Evolutionary conservation across 352 stramenopile genomes (phyloP), one percentile per base, ranked within the genome.

Genomic region (Peronosclerospora sorghi): DNA sequence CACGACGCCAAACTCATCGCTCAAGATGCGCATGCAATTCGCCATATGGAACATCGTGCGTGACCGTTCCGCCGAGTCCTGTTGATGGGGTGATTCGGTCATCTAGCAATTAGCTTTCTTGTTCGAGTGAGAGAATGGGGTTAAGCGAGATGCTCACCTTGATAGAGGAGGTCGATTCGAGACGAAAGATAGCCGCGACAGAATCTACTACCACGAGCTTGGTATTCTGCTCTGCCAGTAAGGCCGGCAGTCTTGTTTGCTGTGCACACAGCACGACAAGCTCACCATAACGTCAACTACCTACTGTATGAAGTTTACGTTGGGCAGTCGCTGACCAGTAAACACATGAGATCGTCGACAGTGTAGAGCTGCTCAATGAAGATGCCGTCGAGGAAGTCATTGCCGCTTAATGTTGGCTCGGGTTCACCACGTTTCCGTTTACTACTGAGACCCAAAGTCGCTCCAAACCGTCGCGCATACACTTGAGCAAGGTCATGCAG

Each of bases 11-110:
- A 85, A 91, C 54, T 86, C 73, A n/a, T 72, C 59, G 48, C 73
- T 81, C 13, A 90, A 49, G 23, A 90, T 88, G 20, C 68, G 73
- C 72, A 90, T 90, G 61, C 71, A 86, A 53, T 90, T 87, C 35
- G 72, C 71, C 45, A 88, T 50, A 41, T 87, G 59, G 56, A 91
- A 91, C 79, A 88, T 88, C 38, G 80, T 49, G 1, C 71, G 68
- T 19, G 76, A 79, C 8, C 76, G 71, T 19, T 80, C 69, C 43
- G 69, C 78, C 4, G 74, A 73, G 32, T 87, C 75, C 65, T 42
- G 6, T 32, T 9, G 19, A 15, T 13, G 19, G n/a, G n/a, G n/a
- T n/a, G n/a, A n/a, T n/a, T n/a, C n/a, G n/a, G n/a, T n/a, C 1
- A 9, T 28, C 4, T 19, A 18, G 18, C 36, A 42, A 20, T 19